A percentile compares a stretch with the other conserved stretches of the same genome.
These are phyloP conservation scores for Ophiobolus disseminans DNA, from an alignment of 2,329 filamentous ascomycete species.

Conservation along the genomic window DNA sequence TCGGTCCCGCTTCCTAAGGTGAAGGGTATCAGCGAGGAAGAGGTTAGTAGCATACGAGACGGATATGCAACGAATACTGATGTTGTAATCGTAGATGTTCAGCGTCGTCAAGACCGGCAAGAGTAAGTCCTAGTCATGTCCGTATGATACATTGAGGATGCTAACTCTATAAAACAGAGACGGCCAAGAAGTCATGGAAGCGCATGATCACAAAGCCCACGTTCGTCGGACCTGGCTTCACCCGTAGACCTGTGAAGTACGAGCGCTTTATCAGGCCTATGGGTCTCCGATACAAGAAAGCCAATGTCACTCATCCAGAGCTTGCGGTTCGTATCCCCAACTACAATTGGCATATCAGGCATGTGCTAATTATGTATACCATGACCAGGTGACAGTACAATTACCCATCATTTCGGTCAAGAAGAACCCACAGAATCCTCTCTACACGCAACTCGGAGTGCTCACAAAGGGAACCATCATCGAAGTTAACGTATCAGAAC, in stretches of 20 bases:
- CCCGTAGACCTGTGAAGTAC: conserved; percentile 82
- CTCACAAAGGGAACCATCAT: conserved; percentile 65
- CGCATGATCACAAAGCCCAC: conserved; percentile 80
- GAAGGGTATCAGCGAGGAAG: conserved; percentile 89
- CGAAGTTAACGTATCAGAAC: conserved; percentile 91
- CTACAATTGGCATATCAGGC: too few species aligned
- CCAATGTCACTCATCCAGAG: conserved; percentile 76
- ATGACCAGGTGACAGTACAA: conserved; percentile 88
- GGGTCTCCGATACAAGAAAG: conserved; percentile 81
- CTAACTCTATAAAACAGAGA: too few species aligned
- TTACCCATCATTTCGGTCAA: conserved; percentile 70
- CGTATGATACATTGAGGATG: too few species aligned
- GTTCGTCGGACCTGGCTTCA: conserved; percentile 92
- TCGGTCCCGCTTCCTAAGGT: conserved; percentile 93
- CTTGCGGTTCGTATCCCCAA: too few species aligned
- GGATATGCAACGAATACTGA: too few species aligned
- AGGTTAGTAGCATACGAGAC: too few species aligned
- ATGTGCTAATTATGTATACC: too few species aligned
- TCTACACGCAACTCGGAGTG: conserved; percentile 92
- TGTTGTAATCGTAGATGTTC: too few species aligned
- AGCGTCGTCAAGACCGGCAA: conserved; percentile 89
- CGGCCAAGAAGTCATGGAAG: conserved; percentile 81
- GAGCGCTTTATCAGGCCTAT: conserved; percentile 55
- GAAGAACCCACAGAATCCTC: conserved; percentile 85
- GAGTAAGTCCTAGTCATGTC: too few species aligned